Evolutionary conservation across 2,329 filamentous ascomycete genomes (phyloP).

Genomic region (Bipolaris sorokiniana): DNA sequence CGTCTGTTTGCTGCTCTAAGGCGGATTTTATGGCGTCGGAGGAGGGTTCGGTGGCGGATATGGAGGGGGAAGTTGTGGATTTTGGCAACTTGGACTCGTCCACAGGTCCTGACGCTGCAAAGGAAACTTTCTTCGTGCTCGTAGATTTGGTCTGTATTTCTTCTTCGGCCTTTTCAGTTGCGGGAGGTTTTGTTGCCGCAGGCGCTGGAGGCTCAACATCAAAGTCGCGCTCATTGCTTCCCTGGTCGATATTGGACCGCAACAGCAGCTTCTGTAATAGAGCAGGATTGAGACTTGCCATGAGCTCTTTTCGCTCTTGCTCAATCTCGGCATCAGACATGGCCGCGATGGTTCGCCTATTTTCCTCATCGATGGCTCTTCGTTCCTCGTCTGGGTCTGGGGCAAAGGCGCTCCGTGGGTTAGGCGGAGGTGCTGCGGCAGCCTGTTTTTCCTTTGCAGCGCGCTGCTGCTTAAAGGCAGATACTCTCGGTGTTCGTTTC

Average conservation of each 20-base stretch:
- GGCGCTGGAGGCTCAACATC: slow-evolving; percentile 16
- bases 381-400: slow-evolving; percentile 63
- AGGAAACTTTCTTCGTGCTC: slow-evolving; percentile 46
- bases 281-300: slow-evolving; percentile 74
- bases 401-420: slow-evolving; percentile 20
- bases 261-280: slow-evolving; percentile 78
- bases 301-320: slow-evolving; percentile 78
- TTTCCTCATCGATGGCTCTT: slow-evolving; percentile 80
- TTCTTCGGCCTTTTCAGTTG: slow-evolving; percentile 20
- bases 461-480: slow-evolving; percentile 79
- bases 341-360: slow-evolving; percentile 70
- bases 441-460: slow-evolving; percentile 39
- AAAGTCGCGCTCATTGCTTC: slow-evolving; percentile 52
- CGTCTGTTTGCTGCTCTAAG: slow-evolving; percentile 59
- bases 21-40: not conserved
- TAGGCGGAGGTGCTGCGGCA: slow-evolving; percentile 7
- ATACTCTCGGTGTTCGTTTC: slow-evolving; percentile 69
- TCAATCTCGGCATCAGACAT: slow-evolving; percentile 88
- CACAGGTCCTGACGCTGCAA: slow-evolving; percentile 27
- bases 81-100: slow-evolving; percentile 13
- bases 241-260: slow-evolving; percentile 76
- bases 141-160: slow-evolving; percentile 16
- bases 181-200: not conserved
- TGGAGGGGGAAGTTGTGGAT: not conserved
- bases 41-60: slow-evolving; percentile 1